Evolutionary conservation across 75 land plant species (phyloP).

Genomic region (Pinus albicaulis): DNA sequence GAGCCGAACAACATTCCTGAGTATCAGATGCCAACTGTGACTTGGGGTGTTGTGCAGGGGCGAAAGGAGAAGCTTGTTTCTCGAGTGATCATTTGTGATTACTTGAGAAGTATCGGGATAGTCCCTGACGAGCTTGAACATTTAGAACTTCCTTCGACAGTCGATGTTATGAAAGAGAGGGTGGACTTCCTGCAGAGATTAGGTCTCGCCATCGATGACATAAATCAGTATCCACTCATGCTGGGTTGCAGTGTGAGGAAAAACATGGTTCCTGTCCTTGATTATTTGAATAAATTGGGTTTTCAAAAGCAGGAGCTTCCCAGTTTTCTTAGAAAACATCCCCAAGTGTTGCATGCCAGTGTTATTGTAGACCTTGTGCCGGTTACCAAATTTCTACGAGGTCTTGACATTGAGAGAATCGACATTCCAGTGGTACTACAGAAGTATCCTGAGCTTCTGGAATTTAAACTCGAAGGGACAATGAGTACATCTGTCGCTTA

Average conservation of each 20-base stretch:
- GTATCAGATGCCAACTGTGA: conserved; percentile 66
- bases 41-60: conserved; percentile 66
- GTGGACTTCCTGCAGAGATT: conserved; percentile 49
- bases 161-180: conserved; percentile 72
- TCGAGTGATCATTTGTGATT: conserved; percentile 56
- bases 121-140: conserved; percentile 50
- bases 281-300: conserved; percentile 61
- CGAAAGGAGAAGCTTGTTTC: conserved; percentile 59
- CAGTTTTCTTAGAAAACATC: conserved; percentile 60
- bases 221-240: conserved; percentile 77
- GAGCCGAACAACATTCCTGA: background rate
- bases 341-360: conserved; percentile 69
- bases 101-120: conserved; percentile 57
- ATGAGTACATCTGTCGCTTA: conserved; percentile 93
- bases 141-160: conserved; percentile 63
- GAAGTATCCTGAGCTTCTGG: conserved; percentile 73
- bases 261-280: conserved; percentile 72
- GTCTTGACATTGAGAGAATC: conserved; percentile 59
- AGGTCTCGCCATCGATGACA: conserved; percentile 66
- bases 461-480: conserved; percentile 84
- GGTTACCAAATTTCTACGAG: conserved; percentile 63
- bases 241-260: conserved; percentile 81
- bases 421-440: conserved; percentile 56
- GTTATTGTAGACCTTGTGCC: conserved; percentile 78
- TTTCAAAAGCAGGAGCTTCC: conserved; percentile 37